phyloP scores from a whole-genome alignment of 805 yeast species.

The Candida ovalis region DNA sequence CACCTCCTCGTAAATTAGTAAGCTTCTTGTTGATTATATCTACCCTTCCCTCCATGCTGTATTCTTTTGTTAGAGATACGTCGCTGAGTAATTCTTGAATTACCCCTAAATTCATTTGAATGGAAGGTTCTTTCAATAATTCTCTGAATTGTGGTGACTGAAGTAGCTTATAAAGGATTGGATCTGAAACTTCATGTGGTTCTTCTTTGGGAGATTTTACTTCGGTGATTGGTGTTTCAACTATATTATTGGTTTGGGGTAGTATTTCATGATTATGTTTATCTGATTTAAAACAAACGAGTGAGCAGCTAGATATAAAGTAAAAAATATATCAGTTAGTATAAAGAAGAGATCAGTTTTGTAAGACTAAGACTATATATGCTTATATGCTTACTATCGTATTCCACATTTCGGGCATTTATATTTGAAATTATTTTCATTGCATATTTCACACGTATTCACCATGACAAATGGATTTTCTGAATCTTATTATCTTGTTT shows the following conservation, averaged over 20 bases:
- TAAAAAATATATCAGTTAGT: conserved; percentile 5
- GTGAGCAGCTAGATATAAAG: conserved; percentile 41
- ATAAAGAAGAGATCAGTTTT: not conserved
- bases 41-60: conserved; percentile 47
- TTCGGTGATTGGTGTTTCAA: not conserved
- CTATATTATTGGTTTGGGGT: not conserved
- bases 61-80: conserved; percentile 44
- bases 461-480: conserved; percentile 3
- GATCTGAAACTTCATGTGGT: conserved; percentile 11
- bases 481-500: too few relatives aligned
- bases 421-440: conserved; percentile 34
- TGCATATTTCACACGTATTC: conserved; percentile 26
- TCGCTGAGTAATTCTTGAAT: conserved; percentile 47
- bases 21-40: conserved; percentile 62
- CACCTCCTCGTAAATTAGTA: conserved; percentile 57
- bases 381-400: conserved; percentile 31
- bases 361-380: not conserved
- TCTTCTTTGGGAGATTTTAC: conserved; percentile 1
- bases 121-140: conserved; percentile 47
- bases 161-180: conserved; percentile 29
- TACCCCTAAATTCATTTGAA: conserved; percentile 52
- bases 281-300: conserved; percentile 55
- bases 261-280: conserved; percentile 29
- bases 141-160: conserved; percentile 41
- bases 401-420: conserved; percentile 46